Base-by-base conservation (phyloP, 495 filamentous ascomycete species). In the Xylaria curta region DNA sequence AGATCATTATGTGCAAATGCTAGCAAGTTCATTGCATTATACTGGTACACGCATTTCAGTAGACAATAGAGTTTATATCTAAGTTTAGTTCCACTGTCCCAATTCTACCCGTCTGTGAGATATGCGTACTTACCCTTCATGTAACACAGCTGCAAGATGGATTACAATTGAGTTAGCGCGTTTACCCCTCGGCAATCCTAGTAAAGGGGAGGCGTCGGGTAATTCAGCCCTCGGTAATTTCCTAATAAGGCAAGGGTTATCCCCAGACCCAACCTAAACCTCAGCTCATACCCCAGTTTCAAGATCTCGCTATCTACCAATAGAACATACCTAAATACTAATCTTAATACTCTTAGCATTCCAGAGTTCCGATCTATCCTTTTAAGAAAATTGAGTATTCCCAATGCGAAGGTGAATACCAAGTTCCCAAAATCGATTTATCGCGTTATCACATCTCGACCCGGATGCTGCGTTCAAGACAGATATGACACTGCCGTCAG, bases 401-500 rank as follows among this genome's bases (percentile, higher is more conserved):
- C 15, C 19, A 42, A 44, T 17, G 36, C 38, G 21, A 62, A 15
- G 9, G 1, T 10, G 8, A 42, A 9, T 5, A 62, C 7, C 2
- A 62, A 42, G 9, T 62, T 44, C 9, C n/a, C 26, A 7, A 24
- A 19, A 63, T 17, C 9, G 19, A n/a, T 3, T 38, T 26, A 36
- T 54, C 5, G 2, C 15, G 28, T 54, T 17, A 51, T 36, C 26
- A 33, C 3, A 19, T n/a, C 4, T 21, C 24, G 38, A 66, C 12
- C 47, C 31, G 31, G 31, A 51, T 66, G 63, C 31, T 38, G 12
- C 31, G 31, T 31, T 2, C 36, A 58, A 26, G 13, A 54, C 10
- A 26, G 46, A 65, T 36, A 71, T 71, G 69, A 44, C n/a, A 47
- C 36, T 36, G 28, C 68, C 69, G 60, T 65, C 69, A 6, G 60